A percentile compares a stretch with the other conserved stretches of the same genome.
phyloP scores from a whole-genome alignment of 108 stramenopile genomes.

The Discostella pseudostelligera region DNA sequence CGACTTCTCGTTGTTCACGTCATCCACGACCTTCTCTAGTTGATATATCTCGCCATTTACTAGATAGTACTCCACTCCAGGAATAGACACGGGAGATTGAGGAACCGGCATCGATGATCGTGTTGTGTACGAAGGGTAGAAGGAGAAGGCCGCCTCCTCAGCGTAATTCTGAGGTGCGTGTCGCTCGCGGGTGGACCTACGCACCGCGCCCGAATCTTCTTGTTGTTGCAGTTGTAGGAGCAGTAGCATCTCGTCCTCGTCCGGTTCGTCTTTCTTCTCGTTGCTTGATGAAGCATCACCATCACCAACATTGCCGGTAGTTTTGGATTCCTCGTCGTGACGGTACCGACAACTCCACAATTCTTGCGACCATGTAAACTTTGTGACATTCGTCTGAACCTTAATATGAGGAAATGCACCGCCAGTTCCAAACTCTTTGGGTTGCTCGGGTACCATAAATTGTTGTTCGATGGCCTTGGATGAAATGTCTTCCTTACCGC shows the following conservation, averaged over 20 bases:
- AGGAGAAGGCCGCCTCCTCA: conserved; percentile 18
- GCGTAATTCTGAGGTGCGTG: conserved; percentile 30
- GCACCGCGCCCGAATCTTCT: conserved; percentile 23
- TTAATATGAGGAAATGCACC: conserved; percentile 46
- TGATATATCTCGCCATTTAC: conserved; percentile 21
- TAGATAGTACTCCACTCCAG: conserved; percentile 41
- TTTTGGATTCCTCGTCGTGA: background rate
- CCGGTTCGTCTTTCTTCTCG: background rate
- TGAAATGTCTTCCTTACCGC: conserved; percentile 28
- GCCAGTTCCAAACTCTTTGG: conserved; percentile 13
- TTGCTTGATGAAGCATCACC: background rate
- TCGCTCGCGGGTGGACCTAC: conserved; percentile 37
- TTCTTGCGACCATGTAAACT: conserved; percentile 28
- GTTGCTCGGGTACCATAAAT: conserved; percentile 29
- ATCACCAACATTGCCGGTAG: background rate
- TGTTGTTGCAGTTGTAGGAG: conserved; percentile 44
- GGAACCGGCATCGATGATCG: background rate
- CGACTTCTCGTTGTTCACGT: background rate
- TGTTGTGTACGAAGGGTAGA: background rate
- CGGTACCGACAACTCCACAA: conserved; percentile 36
- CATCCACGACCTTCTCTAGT: background rate
- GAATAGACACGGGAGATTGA: conserved; percentile 16
- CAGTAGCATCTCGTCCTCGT: conserved; percentile 40
- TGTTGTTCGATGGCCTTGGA: conserved; percentile 44
- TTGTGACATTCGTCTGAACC: conserved; percentile 28